Conservation (phyloP, 2,329 filamentous ascomycete genomes). For the Verticillium nonalfalfae region DNA sequence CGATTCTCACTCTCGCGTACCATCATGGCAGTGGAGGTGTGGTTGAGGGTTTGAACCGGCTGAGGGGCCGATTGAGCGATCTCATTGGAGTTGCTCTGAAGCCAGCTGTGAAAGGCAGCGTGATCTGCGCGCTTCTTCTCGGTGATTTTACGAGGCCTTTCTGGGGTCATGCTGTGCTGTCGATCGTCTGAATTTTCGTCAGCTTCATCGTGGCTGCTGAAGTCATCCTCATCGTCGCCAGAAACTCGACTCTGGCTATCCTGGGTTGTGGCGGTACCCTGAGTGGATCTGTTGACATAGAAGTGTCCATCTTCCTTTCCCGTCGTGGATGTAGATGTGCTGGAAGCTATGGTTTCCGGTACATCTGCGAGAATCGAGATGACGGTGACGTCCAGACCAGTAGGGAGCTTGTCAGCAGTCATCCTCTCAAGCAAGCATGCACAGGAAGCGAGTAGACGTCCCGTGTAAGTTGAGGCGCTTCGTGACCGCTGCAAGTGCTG, state of each 20-base stretch:
- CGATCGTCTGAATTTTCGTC: slow-evolving; percentile 13
- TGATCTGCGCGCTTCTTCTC: slow-evolving; percentile 44
- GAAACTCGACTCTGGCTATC: neutral
- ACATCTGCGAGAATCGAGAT: no score
- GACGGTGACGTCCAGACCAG: no score
- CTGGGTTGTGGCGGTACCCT: neutral
- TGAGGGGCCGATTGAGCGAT: slow-evolving; percentile 20
- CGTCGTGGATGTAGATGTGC: neutral
- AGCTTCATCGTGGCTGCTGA: neutral
- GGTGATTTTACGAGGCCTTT: slow-evolving; percentile 28
- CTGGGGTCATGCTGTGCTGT: slow-evolving; percentile 19
- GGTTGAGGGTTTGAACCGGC: slow-evolving; percentile 17
- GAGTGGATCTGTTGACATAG: neutral
- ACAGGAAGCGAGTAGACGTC: no score
- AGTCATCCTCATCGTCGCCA: neutral
- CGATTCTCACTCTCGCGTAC: slow-evolving; percentile 28
- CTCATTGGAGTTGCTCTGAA: slow-evolving; percentile 27
- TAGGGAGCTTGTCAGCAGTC: no score
- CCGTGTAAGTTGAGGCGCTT: no score
- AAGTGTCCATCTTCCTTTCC: neutral
- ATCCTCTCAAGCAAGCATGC: no score
- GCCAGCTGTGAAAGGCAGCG: slow-evolving; percentile 39
- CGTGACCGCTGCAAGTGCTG: no score
- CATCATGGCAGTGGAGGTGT: slow-evolving; percentile 24
- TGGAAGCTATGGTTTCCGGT: no score